Percentiles rank a stretch among this genome's conserved stretches.
Conservation (phyloP, 2,329 filamentous ascomycete genomes). For the Xylaria sp. region DNA sequence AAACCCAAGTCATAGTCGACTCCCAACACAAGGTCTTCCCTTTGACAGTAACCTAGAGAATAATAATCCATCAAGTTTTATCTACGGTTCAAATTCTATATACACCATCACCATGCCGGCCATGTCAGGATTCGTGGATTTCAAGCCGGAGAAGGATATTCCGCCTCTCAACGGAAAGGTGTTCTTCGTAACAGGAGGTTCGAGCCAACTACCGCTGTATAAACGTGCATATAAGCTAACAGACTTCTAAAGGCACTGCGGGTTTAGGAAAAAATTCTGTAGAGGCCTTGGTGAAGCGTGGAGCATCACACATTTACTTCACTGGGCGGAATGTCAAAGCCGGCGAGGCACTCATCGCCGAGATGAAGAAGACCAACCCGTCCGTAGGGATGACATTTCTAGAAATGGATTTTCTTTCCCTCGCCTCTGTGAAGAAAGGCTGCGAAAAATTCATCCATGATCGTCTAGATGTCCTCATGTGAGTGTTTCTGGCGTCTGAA, state of each 20-base stretch:
- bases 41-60: background rate
- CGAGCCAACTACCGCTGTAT: background rate
- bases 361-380: constrained; percentile 44
- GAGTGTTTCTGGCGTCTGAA: background rate
- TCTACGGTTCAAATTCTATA: background rate
- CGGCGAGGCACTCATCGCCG: constrained; percentile 53
- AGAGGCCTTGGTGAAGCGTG: constrained; percentile 53
- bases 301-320: constrained; percentile 63
- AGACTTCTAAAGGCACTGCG: constrained; percentile 46
- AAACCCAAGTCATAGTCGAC: background rate
- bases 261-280: constrained; percentile 57
- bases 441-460: constrained; percentile 49
- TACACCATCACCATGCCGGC: constrained; percentile 25
- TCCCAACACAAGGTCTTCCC: background rate
- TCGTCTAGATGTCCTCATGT: constrained; percentile 57
- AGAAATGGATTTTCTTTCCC: constrained; percentile 54
- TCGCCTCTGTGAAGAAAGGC: constrained; percentile 52
- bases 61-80: background rate
- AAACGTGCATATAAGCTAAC: background rate
- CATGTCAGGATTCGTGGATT: constrained; percentile 39
- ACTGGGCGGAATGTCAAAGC: constrained; percentile 60
- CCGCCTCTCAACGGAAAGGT: constrained; percentile 52
- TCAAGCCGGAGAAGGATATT: constrained; percentile 51
- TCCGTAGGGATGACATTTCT: constrained; percentile 48
- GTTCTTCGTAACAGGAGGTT: constrained; percentile 57